Evolutionary conservation across 2,329 filamentous ascomycete species (phyloP), one percentile per base, ranked within the genome.

Genomic region (Periconia digitata): DNA sequence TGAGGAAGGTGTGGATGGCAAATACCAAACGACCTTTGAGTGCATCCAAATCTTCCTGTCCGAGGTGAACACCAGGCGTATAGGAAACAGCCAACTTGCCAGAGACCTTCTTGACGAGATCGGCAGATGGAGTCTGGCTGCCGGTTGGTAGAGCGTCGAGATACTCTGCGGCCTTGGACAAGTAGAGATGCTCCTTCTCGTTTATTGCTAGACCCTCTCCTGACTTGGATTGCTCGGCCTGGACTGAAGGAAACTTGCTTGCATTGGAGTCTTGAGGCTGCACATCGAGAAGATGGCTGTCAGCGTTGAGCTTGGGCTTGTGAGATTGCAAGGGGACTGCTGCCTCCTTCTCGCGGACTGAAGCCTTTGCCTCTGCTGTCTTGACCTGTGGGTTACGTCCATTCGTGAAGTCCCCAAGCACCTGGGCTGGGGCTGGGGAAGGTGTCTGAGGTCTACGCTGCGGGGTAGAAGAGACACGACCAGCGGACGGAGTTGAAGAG

Each of bases 61-160:
- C 41, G 0, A 52, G 27, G 15, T 55, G 46, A 8, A 23, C 32
- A 12, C 8, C 46, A 8, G 52, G 41, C n/a, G 44, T 16, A 18
- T 60, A 59, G 12, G 53, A 40, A 21, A 18, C 37, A 5, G 44
- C 52, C 7, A 67, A 40, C 50, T 63, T 66, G 16, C 17, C 51
- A 2, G 51, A 46, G 8, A 58, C 57, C 15, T 42, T 44, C 40
- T 57, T 54, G 35, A 66, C 21, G 8, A 43, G 8, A 13, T 40
- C 32, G 15, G 18, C 32, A 8, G 48, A 43, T 8, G 21, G 13
- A 4, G 41, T 23, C 12, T 39, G 13, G 18, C 20, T 21, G n/a
- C 41, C 17, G 10, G 20, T n/a, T 8, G 49, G 45, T 3, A 51
- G n/a, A 10, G 90, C 56, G 71, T 90, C 40, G 82, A 84, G 44